Percentiles rank a stretch among this genome's conserved stretches.
These are phyloP conservation scores for Candida insectalens DNA, from an alignment of 805 yeast genomes.

Conservation along the genomic window DNA sequence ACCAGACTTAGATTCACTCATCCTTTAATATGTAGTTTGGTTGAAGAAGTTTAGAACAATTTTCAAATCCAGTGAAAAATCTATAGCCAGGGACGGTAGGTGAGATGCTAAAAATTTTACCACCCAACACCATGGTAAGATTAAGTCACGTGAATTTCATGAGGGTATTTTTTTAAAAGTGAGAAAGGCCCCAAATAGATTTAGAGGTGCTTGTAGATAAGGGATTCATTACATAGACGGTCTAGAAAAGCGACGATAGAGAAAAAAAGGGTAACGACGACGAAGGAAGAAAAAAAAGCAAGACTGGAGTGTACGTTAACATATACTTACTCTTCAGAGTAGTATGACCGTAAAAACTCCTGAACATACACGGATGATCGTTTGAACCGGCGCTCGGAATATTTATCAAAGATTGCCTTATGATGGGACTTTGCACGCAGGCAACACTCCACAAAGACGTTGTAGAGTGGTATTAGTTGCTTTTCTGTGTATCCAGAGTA, in stretches of 20 bases:
- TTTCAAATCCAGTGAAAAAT: no score
- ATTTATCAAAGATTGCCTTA: slow-evolving; percentile 81
- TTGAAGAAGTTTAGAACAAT: no score
- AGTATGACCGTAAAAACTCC: slow-evolving; percentile 41
- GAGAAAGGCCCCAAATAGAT: no score
- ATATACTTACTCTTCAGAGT: slow-evolving; percentile 1
- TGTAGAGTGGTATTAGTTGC: slow-evolving; percentile 77
- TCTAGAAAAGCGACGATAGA: no score
- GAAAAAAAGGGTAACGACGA: no score
- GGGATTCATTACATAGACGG: neutral
- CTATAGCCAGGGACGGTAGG: no score
- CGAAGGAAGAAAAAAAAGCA: neutral
- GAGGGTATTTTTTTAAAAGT: no score
- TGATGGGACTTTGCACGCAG: slow-evolving; percentile 50
- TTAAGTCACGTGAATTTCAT: no score
- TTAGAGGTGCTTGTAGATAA: no score
- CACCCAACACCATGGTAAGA: no score
- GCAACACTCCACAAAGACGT: slow-evolving; percentile 60
- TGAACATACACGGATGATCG: slow-evolving; percentile 71
- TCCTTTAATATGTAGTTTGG: no score
- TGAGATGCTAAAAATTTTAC: no score
- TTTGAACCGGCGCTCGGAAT: slow-evolving; percentile 75
- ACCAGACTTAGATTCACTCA: slow-evolving; percentile 41
- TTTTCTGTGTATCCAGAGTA: slow-evolving; percentile 86
- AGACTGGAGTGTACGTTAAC: neutral